Percentiles rank a stretch among this genome's conserved stretches.
phyloP scores from a whole-genome alignment of 208 protist species.

The Tritrichomonas foetus region DNA sequence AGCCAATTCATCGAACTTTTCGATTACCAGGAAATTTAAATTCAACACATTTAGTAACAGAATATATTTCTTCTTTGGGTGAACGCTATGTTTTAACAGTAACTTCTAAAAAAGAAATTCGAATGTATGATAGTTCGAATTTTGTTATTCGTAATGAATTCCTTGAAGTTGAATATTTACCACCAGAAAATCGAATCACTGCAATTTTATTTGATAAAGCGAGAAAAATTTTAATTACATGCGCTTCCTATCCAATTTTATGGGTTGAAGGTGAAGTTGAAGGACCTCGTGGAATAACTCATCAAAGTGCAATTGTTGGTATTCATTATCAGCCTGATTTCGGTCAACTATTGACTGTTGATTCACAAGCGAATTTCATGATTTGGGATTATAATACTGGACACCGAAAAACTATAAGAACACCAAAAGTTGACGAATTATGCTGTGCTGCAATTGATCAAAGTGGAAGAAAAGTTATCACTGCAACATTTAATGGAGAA shows the following conservation, averaged over 20 bases:
- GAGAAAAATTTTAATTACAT: background rate
- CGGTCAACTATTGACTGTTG: background rate
- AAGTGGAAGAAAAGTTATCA: background rate
- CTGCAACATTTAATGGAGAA: background rate
- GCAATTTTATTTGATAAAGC: background rate
- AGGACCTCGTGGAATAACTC: background rate
- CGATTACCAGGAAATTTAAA: background rate
- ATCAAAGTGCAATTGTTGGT: background rate
- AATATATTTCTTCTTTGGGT: background rate
- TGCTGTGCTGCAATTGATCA: background rate
- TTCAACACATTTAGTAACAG: no score
- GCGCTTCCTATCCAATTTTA: background rate
- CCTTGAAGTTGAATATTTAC: background rate
- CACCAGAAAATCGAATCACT: background rate
- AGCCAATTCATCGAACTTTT: background rate
- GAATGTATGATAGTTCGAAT: background rate
- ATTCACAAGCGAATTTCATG: background rate
- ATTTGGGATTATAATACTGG: background rate
- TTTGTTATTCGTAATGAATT: background rate
- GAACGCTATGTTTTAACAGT: background rate
- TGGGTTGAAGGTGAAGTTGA: background rate
- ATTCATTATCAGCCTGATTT: background rate
- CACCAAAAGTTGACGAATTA: background rate
- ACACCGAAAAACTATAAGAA: background rate
- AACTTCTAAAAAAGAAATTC: background rate